Conservation (phyloP, 2,329 filamentous ascomycete species). For the Hypoxylon sp. region DNA sequence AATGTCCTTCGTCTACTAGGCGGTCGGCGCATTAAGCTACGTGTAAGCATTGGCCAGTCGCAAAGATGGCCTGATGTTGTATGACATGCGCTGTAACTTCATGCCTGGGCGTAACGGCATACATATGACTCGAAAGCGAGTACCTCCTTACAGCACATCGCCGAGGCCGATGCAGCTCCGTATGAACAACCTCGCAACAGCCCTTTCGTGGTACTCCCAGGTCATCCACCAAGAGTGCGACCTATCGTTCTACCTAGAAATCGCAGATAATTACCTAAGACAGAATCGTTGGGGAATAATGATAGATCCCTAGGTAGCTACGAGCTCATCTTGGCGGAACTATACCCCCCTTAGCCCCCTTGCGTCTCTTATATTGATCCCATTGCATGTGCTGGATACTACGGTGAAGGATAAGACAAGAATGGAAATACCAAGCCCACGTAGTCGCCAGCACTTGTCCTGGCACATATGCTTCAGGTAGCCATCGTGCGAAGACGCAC, state of each 20-base stretch:
- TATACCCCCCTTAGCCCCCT: too few relatives aligned
- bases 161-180: slow-evolving; percentile 1
- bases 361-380: background rate
- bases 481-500: background rate
- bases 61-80: background rate
- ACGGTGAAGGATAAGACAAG: slow-evolving; percentile 8
- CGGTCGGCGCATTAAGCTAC: slow-evolving; percentile 30
- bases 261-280: background rate
- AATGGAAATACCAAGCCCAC: slow-evolving; percentile 12
- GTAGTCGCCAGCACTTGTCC: slow-evolving; percentile 4
- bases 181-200: slow-evolving; percentile 2
- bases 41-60: slow-evolving; percentile 7
- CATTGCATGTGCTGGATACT: background rate
- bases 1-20: slow-evolving; percentile 36
- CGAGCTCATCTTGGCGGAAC: background rate
- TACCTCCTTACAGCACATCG: slow-evolving; percentile 7
- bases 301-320: background rate
- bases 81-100: slow-evolving; percentile 20
- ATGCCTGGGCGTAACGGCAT: slow-evolving; percentile 5
- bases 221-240: background rate
- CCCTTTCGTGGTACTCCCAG: background rate
- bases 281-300: background rate
- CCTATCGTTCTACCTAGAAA: background rate
- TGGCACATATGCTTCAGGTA: background rate
- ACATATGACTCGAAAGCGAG: slow-evolving; percentile 13